Base-by-base conservation (phyloP, 768 basidiomycete species). In the Kwoniella botswanensis region DNA sequence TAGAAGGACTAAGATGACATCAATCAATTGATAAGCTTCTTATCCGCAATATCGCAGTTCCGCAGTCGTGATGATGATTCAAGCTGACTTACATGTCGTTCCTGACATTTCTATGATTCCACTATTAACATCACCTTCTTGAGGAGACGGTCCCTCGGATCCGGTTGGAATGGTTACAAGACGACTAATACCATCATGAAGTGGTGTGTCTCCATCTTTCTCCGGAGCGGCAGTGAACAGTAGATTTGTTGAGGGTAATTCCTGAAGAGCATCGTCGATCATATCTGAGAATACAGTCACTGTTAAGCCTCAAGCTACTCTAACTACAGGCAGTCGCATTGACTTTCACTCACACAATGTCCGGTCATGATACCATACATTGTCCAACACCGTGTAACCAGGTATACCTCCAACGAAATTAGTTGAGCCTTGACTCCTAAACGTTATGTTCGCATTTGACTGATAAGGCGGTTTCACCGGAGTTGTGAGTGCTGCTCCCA, bases 341-440 rank as follows among this genome's bases (percentile, higher is more conserved):
- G 35, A 35, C 35, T 35, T 35, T 18, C 4, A 67, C 65, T 57
- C 42, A 67, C 65, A 59, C 1, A 67, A 58, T 12, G 24, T 56
- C 15, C 26, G n/a, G 35, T 67, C 44, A 18, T 59, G 57, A 43
- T 57, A 67, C 65, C 65, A 67, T 12, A 67, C 57, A 67, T 67
- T 43, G 3, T 67, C 65, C 13, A 67, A 43, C 22, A 67, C 65
- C 24, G 54, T 58, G 50, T 57, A 67, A 5, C 65, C 65, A 22
- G 65, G 65, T 50, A 67, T 4, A 67, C 65, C 65, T 4, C 65
- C 65, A 26, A 52, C 53, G 42, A 55, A 58, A 22, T 56, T 42
- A 21, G 65, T 67, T 24, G 65, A 18, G 29, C 55, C 62, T 61
- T 61, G 59, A 42, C 9, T 26, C 10, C 41, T 12, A 22, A 61